A percentile compares a stretch with the other conserved stretches of the same genome.
These are phyloP conservation scores for Iberis pinnata DNA, from an alignment of 345 rosid genomes.

Conservation along the genomic window DNA sequence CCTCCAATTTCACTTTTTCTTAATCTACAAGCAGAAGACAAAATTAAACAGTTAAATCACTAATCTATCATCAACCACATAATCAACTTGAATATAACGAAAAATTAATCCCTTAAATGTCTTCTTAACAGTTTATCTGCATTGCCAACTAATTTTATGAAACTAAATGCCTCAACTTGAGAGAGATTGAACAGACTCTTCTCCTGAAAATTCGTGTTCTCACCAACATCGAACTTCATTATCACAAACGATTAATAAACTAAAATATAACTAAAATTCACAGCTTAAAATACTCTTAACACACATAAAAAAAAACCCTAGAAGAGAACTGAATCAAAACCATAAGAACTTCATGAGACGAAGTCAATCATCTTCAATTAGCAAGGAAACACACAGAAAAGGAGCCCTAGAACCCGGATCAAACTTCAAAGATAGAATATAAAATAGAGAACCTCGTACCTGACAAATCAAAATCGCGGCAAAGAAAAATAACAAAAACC, in stretches of 20 bases:
- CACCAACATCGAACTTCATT: constrained; percentile 38
- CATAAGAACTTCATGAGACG: constrained; percentile 17
- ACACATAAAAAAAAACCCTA: constrained; percentile 23
- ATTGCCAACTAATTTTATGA: constrained; percentile 22
- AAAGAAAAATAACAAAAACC: background rate
- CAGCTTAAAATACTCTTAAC: too few species aligned
- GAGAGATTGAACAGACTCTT: constrained; percentile 17
- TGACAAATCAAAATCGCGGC: constrained; percentile 22
- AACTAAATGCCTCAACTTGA: constrained; percentile 23
- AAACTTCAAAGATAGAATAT: constrained; percentile 13
- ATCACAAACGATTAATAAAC: constrained; percentile 1
- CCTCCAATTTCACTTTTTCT: background rate
- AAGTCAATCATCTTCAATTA: constrained; percentile 28
- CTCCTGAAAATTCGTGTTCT: constrained; percentile 28
- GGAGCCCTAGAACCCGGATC: constrained; percentile 39
- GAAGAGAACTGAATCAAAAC: constrained; percentile 30
- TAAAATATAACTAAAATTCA: too few species aligned
- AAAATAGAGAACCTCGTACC: constrained; percentile 26
- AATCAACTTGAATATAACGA: constrained; percentile 2
- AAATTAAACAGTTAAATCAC: constrained; percentile 7
- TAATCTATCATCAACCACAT: constrained; percentile 2
- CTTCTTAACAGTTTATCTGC: constrained; percentile 12
- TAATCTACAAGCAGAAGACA: too few species aligned
- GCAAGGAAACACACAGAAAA: constrained; percentile 4
- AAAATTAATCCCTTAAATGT: constrained; percentile 1